Evolutionary conservation across 2,329 filamentous ascomycete genomes (phyloP), one percentile per base, ranked within the genome.

Genomic region (Arachnopeziza araneosa): DNA sequence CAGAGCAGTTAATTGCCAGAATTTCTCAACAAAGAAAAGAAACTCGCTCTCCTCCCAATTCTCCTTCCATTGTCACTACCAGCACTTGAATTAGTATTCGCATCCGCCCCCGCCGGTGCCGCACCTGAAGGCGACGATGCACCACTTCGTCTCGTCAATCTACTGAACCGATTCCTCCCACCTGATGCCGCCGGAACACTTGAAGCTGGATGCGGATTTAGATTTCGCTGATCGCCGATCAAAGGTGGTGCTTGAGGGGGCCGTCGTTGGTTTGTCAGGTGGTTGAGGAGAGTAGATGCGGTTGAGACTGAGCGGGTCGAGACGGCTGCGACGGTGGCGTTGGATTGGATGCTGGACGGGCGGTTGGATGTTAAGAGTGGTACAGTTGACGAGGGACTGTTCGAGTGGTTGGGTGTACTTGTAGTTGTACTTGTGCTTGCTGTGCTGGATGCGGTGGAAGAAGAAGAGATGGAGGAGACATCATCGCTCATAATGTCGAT

Each of bases 401-500:
- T 7, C 30, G 30, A 32, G 30, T 14, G 7, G 30, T 7, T 32
- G 14, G 30, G 30, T 32, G 30, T 32, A 32, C 30, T 32, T n/a
- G n/a, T n/a, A n/a, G n/a, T n/a, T n/a, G n/a, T n/a, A n/a, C n/a
- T n/a, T n/a, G 26, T 30, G 26, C 5, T 5, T 44, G 36, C 36
- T 44, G 36, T 6, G 17, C 6, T 7, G 17, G 36, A 44, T 14
- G 36, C 5, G 17, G 26, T 17, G 17, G 55, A 26, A n/a, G 59
- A 57, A 19, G 54, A 60, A 12, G 19, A 48, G 24, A 60, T 23
- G 36, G 55, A 50, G 21, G 59, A 60, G 26, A 57, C 21, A 24
- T 60, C 59, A 44, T 60, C 54, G 5, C 30, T 32, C 10, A 60
- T 54, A 5, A 60, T 60, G 19, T 60, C 59, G 19, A 21, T 1